phyloP scores from a whole-genome alignment of 441 rosid species.

The Adansonia grandidieri region DNA sequence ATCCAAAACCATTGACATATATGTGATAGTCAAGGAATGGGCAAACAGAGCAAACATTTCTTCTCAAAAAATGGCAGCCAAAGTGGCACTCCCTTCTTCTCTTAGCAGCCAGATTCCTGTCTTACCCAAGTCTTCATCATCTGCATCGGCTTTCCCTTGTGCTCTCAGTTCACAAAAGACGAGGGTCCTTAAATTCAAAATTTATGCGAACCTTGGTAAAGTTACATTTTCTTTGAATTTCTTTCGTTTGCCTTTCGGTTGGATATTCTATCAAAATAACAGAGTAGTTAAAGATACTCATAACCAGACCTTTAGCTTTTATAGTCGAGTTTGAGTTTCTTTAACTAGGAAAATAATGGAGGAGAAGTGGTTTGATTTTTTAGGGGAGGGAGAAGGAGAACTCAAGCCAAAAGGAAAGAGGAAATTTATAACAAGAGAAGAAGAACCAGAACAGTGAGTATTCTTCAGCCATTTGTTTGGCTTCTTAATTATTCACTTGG shows the following conservation, averaged over 20 bases:
- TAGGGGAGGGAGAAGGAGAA: constrained; percentile 78
- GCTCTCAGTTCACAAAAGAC: constrained; percentile 22
- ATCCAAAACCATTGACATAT: constrained; percentile 24
- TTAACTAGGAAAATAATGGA: background rate
- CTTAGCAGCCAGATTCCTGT: background rate
- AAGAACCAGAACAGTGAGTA: constrained; percentile 89
- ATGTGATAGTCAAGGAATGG: constrained; percentile 20
- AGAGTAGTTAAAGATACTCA: background rate
- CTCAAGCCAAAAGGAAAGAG: constrained; percentile 68
- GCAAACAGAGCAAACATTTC: background rate
- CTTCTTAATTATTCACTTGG: background rate
- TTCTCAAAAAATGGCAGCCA: constrained; percentile 31
- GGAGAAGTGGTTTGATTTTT: constrained; percentile 18
- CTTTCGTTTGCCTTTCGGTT: background rate
- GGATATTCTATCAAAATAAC: background rate
- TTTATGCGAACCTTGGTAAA: constrained; percentile 63
- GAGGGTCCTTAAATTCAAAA: constrained; percentile 45
- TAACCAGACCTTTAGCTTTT: background rate
- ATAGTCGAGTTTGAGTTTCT: background rate
- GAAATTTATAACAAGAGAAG: constrained; percentile 84
- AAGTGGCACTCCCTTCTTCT: constrained; percentile 3
- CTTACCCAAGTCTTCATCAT: constrained; percentile 11
- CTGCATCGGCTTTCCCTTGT: constrained; percentile 12
- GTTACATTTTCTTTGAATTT: constrained; percentile 1
- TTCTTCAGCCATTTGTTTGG: constrained; percentile 3